These are phyloP conservation scores for Rhynchosporium graminicola DNA, from an alignment of 2,329 filamentous ascomycete genomes.

Conservation along the genomic window DNA sequence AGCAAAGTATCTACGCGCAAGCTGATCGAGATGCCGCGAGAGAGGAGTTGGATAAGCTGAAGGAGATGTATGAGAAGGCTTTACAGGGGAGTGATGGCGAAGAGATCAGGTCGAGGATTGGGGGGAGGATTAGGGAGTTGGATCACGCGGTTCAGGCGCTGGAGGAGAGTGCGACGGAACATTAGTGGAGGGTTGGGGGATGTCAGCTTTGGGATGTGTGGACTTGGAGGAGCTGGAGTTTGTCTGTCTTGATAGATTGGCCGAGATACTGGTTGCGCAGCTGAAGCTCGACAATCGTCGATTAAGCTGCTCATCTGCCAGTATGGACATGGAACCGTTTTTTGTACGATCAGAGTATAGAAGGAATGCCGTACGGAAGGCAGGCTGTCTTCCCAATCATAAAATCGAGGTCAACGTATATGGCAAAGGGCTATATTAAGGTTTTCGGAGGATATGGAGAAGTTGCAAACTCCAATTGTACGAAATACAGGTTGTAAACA, in stretches of 20 bases:
- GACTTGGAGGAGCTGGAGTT: not conserved
- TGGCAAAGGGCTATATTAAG: slow-evolving; percentile 3
- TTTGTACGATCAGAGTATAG: not conserved
- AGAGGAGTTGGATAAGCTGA: slow-evolving; percentile 46
- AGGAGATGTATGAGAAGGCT: slow-evolving; percentile 38
- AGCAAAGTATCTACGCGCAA: slow-evolving; percentile 47
- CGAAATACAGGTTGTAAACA: not conserved
- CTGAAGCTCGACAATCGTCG: not conserved
- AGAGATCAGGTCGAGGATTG: slow-evolving; percentile 47
- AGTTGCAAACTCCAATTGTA: not conserved
- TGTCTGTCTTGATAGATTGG: not conserved
- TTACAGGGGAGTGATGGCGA: slow-evolving; percentile 43
- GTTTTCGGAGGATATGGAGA: not conserved
- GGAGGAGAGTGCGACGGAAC: slow-evolving; percentile 44
- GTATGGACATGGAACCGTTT: no score
- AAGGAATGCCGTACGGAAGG: not conserved
- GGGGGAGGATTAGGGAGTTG: slow-evolving; percentile 48
- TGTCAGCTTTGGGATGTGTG: not conserved
- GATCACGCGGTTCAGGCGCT: slow-evolving; percentile 46
- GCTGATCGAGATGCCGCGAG: slow-evolving; percentile 48
- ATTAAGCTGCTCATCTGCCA: no score
- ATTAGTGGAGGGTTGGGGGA: slow-evolving; percentile 33
- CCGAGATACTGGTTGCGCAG: not conserved
- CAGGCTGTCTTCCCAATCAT: not conserved
- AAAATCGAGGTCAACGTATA: not conserved